These are phyloP conservation scores for Trichoderma oligosporum DNA, from an alignment of 2,329 filamentous ascomycete genomes.

Conservation along the genomic window DNA sequence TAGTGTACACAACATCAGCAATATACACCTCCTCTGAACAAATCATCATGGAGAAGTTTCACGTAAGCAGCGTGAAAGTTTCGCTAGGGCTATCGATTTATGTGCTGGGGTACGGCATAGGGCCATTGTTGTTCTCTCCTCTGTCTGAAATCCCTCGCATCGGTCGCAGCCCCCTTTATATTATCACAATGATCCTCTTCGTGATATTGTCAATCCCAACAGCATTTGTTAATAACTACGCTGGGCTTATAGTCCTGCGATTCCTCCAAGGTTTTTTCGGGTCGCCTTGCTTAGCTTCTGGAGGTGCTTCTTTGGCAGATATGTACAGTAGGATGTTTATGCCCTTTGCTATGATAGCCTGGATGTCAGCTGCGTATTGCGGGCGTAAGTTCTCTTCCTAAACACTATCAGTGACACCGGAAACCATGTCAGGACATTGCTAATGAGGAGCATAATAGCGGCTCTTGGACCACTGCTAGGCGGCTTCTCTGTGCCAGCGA, in stretches of 20 bases:
- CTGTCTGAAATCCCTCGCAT: not conserved
- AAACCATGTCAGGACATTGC: too few species aligned
- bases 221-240: not conserved
- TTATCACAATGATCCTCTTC: not conserved
- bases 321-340: slow-evolving; percentile 43
- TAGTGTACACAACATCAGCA: too few species aligned
- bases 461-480: slow-evolving; percentile 12
- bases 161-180: not conserved
- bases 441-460: too few species aligned
- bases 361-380: too few species aligned
- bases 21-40: too few species aligned
- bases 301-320: slow-evolving; percentile 48
- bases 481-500: slow-evolving; percentile 45
- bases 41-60: too few species aligned
- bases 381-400: too few species aligned
- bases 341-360: not conserved
- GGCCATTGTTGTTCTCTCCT: not conserved
- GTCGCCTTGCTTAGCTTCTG: slow-evolving; percentile 58
- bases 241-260: slow-evolving; percentile 58
- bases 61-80: not conserved
- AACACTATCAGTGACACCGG: too few species aligned
- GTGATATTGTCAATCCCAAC: not conserved
- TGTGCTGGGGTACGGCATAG: not conserved
- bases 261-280: slow-evolving; percentile 65
- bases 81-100: not conserved